Base-by-base conservation (phyloP, 1,284 basidiomycete genomes). In the Marasmius oreades region DNA sequence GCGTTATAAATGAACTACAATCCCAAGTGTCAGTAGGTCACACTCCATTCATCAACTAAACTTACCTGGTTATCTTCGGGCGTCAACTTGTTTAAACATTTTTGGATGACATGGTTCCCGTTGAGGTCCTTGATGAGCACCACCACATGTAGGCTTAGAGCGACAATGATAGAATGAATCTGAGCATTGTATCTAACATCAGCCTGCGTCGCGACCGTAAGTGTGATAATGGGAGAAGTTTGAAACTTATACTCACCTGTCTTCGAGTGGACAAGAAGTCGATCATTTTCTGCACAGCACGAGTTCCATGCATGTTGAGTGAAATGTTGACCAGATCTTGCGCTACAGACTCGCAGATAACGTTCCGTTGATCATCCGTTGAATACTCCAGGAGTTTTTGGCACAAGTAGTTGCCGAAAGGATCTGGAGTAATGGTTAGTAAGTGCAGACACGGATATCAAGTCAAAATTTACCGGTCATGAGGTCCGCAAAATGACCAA, bases 221-320 rank as follows among this genome's bases (percentile, higher is more conserved):
- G 75, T 73, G 69, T 67, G 71, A 73, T 69, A 69, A 65, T 62
- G 63, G 61, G 66, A 57, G 62, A 61, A 47, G 34, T 59, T 46
- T 14, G 28, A 61, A 59, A 58, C 70, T 62, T 58, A 61, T 62
- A 85, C 88, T 81, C 76, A 78, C 90, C 88, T 95, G 93, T 68
- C 95, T 82, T 65, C 92, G 87, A 58, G 92, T 94, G n/a, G 94
- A 95, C 67, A 99, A 77, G 77, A 98, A 99, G 74, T 99, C 97
- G 64, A 99, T 98, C 95, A 98, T 99, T 81, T 99, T 99, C 77
- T 99, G 97, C 54, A 99, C 97, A 24, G 97, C 97, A 59, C 97
- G 88, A 37, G 97, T 99, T 42, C 97, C 97, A 74, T 99, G 97
- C 97, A 99, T 99, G 77, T 99, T 99, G 65, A 99, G 81, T 45